These are phyloP conservation scores for Tulasnella sp. DNA, from an alignment of 768 basidiomycete species.

Conservation along the genomic window DNA sequence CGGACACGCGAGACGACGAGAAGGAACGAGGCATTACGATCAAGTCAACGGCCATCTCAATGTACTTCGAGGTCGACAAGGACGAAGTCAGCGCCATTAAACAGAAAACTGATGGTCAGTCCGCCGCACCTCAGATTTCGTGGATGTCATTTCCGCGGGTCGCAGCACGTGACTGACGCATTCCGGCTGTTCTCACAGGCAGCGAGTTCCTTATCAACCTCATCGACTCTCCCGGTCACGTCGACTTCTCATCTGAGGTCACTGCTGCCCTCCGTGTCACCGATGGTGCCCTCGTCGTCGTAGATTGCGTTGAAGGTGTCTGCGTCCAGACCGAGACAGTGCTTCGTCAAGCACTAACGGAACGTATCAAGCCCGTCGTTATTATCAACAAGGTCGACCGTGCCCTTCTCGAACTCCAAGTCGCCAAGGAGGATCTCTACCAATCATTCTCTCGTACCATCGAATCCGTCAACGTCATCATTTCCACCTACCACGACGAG, in stretches of 20 bases:
- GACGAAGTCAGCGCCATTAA: slow-evolving; percentile 81
- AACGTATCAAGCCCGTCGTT: slow-evolving; percentile 99
- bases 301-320: slow-evolving; percentile 99
- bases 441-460: slow-evolving; percentile 97
- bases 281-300: slow-evolving; percentile 98
- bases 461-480: slow-evolving; percentile 96
- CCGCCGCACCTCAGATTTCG: not conserved
- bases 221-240: slow-evolving; percentile 99
- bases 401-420: slow-evolving; percentile 96
- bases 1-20: slow-evolving; percentile 95
- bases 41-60: slow-evolving; percentile 99
- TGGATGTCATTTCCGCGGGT: slow-evolving; percentile 23
- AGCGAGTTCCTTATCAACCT: slow-evolving; percentile 99
- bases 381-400: slow-evolving; percentile 99
- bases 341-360: slow-evolving; percentile 90
- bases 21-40: slow-evolving; percentile 99
- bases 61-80: slow-evolving; percentile 96
- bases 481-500: slow-evolving; percentile 92
- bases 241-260: slow-evolving; percentile 99
- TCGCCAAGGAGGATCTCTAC: slow-evolving; percentile 93
- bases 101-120: slow-evolving; percentile 88
- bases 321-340: slow-evolving; percentile 99
- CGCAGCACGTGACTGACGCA: slow-evolving; percentile 24
- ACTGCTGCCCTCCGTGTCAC: slow-evolving; percentile 99
- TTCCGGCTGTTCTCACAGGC: slow-evolving; percentile 48